These are phyloP conservation scores for Tulasnella sp. DNA, from an alignment of 768 basidiomycete genomes.

Conservation along the genomic window DNA sequence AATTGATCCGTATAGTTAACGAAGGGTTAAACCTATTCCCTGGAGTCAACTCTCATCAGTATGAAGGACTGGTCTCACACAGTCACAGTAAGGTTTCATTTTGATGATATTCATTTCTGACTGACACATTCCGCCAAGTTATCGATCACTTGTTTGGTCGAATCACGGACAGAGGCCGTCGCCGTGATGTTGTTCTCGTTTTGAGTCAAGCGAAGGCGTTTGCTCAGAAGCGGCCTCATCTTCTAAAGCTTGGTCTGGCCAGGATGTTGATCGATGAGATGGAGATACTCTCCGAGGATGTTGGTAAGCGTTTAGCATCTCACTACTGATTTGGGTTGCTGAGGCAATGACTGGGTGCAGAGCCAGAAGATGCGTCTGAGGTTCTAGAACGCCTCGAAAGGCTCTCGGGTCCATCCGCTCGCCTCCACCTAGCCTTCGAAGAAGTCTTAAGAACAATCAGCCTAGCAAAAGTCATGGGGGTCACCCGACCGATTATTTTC, in stretches of 20 bases:
- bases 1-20: conserved; percentile 56
- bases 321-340: background rate
- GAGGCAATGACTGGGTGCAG: background rate
- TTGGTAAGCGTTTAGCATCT: background rate
- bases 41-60: conserved; percentile 46
- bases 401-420: background rate
- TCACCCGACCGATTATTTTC: conserved; percentile 50
- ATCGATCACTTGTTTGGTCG: conserved; percentile 51
- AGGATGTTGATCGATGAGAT: conserved; percentile 61
- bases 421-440: conserved; percentile 20
- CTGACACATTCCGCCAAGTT: conserved; percentile 33
- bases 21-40: conserved; percentile 59
- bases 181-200: conserved; percentile 48
- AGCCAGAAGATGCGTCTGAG: background rate
- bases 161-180: conserved; percentile 40
- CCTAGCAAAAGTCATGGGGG: conserved; percentile 49
- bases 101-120: background rate
- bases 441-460: conserved; percentile 55
- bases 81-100: conserved; percentile 43
- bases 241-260: conserved; percentile 58
- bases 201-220: conserved; percentile 55
- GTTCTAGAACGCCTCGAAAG: conserved; percentile 7
- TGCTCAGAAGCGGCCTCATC: conserved; percentile 55
- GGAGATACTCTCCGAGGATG: conserved; percentile 49
- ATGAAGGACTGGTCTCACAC: conserved; percentile 72